Evolutionary conservation across 306 rosid species (phyloP), one percentile per base, ranked within the genome.

Genomic region (Vicia villosa): DNA sequence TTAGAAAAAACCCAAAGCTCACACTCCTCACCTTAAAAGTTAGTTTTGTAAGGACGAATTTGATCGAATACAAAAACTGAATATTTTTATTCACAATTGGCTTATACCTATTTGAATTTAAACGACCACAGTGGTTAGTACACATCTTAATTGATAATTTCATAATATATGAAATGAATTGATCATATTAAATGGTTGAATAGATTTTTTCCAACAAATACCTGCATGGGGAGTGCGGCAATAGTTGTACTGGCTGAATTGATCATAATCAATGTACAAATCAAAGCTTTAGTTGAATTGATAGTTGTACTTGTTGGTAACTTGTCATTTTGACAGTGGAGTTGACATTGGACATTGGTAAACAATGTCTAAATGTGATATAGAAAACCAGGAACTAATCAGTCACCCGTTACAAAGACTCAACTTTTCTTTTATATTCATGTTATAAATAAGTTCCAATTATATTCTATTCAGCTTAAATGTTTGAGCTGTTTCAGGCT

Each of bases 401-500:
- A 40, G 62, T 22, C 79, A 57, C 45, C 68, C 66, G 56, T 30
- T 67, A 36, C 72, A 67, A 56, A 10, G 5, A 56, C 10, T 56
- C 17, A 28, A 40, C 24, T 68, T 49, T 37, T 40, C 56, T 67
- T 63, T 46, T 63, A 46, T 41, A 56, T 74, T 65, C 57, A 45
- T 77, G 68, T 69, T 13, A n/a, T n/a, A 69, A 64, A 57, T 58
- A 58, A 45, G 55, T 34, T 47, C 49, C 58, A 24, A 50, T 70
- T 15, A 24, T 76, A 61, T 70, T 65, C 37, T 45, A 14, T 72
- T 24, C 40, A 37, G 52, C 89, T 79, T 21, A 87, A 75, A 75
- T 70, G 69, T 46, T 77, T 69, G 77, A 34, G 59, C 79, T 73
- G 34, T 84, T 74, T 69, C 89, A 92, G 98, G 98, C 98, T 81